A percentile compares a stretch with the other conserved stretches of the same genome.
phyloP scores from a whole-genome alignment of 2,329 filamentous ascomycete species.

The Epichloe baconii region DNA sequence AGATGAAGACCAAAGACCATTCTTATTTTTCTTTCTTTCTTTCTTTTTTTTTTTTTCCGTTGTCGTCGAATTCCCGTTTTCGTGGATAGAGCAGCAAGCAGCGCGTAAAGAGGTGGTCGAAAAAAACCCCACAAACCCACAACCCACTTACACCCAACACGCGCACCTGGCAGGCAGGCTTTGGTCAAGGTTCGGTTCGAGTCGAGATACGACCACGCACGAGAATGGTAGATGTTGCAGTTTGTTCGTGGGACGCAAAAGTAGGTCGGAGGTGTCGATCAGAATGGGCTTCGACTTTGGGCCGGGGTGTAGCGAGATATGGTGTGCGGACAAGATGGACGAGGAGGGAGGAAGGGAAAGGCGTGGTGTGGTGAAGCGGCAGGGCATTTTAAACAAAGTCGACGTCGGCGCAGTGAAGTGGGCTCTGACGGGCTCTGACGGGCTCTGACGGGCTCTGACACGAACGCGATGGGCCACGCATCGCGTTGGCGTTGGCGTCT shows the following conservation, averaged over 20 bases:
- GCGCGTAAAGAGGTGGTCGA: conserved; percentile 1
- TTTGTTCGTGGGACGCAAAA: not conserved
- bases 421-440: conserved; percentile 6
- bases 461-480: conserved; percentile 10
- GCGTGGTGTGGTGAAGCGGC: not conserved
- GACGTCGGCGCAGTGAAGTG: conserved; percentile 1
- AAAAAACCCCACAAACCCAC: not conserved
- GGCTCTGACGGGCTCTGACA: conserved; percentile 6
- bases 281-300: not conserved
- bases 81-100: conserved; percentile 9
- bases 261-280: not conserved
- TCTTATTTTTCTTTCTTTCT: not conserved
- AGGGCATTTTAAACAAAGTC: not conserved
- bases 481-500: conserved; percentile 9
- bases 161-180: not conserved
- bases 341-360: not conserved
- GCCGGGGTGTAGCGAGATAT: not conserved
- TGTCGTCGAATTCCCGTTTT: conserved; percentile 4
- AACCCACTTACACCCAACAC: conserved; percentile 3
- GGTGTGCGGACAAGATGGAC: not conserved
- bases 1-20: not conserved
- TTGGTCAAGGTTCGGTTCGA: not conserved
- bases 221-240: not conserved
- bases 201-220: not conserved
- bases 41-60: not conserved